A percentile compares a stretch with the other conserved stretches of the same genome.
phyloP scores from a whole-genome alignment of 352 stramenopile genomes.

The Globisporangium barbulae region DNA sequence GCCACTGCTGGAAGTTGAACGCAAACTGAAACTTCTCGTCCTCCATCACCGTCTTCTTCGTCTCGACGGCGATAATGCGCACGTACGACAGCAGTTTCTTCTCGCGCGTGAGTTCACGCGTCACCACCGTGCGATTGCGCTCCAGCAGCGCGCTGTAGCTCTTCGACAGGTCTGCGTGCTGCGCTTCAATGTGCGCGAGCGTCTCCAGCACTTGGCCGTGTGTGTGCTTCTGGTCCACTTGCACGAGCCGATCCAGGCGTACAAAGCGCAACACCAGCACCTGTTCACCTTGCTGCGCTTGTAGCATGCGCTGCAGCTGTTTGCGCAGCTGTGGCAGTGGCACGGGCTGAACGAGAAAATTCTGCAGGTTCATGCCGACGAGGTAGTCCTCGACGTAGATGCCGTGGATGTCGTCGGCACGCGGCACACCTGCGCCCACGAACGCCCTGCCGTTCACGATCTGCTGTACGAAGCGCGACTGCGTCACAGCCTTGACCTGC shows the following conservation, averaged over 20 bases:
- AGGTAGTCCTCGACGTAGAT: conserved; percentile 94
- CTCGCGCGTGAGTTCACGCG: conserved; percentile 44
- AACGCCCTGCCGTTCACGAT: conserved; percentile 19
- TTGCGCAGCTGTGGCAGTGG: conserved; percentile 43
- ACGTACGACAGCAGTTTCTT: conserved; percentile 68
- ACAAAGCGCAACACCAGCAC: conserved; percentile 59
- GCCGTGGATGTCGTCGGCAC: conserved; percentile 70
- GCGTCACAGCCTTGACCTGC: conserved; percentile 40
- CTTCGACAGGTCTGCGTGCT: conserved; percentile 27
- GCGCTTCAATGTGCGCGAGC: conserved; percentile 39
- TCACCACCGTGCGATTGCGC: conserved; percentile 34
- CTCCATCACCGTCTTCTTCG: conserved; percentile 29
- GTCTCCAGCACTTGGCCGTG: conserved; percentile 46
- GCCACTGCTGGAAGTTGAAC: conserved; percentile 55
- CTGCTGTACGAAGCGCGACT: conserved; percentile 37
- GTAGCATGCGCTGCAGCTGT: conserved; percentile 25
- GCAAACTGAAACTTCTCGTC: conserved; percentile 52
- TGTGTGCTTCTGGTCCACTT: conserved; percentile 34
- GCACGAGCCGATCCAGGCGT: conserved; percentile 36
- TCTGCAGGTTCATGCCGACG: conserved; percentile 51
- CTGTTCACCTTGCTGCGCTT: conserved; percentile 20
- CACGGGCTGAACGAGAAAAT: conserved; percentile 49
- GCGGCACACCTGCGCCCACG: conserved; percentile 16
- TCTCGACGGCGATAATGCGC: conserved; percentile 38
- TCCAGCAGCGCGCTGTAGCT: conserved; percentile 41